A percentile compares a stretch with the other conserved stretches of the same genome.
Evolutionary conservation across 371 early-diverging fungal genomes (phyloP).

Genomic region (Capillidium heterosporum): DNA sequence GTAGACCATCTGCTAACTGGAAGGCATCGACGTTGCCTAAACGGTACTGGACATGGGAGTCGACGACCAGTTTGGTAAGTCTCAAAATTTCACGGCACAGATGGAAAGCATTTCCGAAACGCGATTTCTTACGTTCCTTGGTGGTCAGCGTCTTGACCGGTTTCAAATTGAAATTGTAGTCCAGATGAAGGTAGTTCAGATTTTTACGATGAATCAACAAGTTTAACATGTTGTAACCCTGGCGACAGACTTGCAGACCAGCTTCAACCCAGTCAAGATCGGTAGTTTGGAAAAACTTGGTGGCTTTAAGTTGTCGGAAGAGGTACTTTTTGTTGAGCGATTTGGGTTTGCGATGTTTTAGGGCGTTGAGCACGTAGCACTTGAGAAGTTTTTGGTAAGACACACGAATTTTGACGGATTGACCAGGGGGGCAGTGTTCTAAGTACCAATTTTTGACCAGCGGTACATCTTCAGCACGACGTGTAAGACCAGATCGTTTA

Average conservation of each 20-base stretch:
- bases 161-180: constrained; percentile 97
- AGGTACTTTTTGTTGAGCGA: constrained; percentile 80
- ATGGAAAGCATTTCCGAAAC: constrained; percentile 98
- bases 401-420: constrained; percentile 94
- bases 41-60: constrained; percentile 93
- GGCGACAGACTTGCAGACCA: constrained; percentile 92
- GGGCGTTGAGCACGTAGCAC: constrained; percentile 74
- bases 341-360: constrained; percentile 73
- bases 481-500: constrained; percentile 76
- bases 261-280: constrained; percentile 98
- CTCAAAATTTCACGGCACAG: constrained; percentile 88
- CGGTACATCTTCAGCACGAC: constrained; percentile 89
- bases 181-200: constrained; percentile 90
- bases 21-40: constrained; percentile 91
- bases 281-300: constrained; percentile 96
- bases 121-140: constrained; percentile 98
- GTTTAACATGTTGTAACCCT: constrained; percentile 97
- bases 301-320: constrained; percentile 83
- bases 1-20: constrained; percentile 93
- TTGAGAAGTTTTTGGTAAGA: constrained; percentile 93
- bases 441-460: constrained; percentile 94
- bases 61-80: constrained; percentile 93
- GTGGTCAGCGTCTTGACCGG: constrained; percentile 96
- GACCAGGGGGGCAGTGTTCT: constrained; percentile 82
- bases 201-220: constrained; percentile 94